Base-by-base conservation (phyloP, 352 stramenopile species). In the Globisporangium apiculatum region DNA sequence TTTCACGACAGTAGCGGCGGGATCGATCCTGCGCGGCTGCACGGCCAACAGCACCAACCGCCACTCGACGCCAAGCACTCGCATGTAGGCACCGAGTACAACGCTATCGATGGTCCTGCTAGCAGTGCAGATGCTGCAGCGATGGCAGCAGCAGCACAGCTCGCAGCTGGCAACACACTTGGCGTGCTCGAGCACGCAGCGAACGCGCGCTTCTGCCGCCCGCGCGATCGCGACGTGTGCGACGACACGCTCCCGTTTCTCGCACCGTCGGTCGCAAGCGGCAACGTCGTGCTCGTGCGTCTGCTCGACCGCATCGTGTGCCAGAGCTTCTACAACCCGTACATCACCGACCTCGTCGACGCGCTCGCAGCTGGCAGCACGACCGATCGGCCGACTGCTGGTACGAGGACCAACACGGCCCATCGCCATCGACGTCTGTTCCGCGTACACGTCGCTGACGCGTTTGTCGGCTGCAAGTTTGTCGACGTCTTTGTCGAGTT, bases 251-350 rank as follows among this genome's bases (percentile, higher is more conserved):
- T 78, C 37, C 75, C 80, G 24, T 87, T 67, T 46, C 64, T 91
- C 2, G 65, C 78, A 0, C 76, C 76, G 9, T 69, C 75, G 2
- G 87, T 83, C 51, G 80, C 80, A 7, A 64, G 71, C 3, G 78
- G 80, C 12, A 72, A 67, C 11, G 66, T 89, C 17, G 73, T 91
- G 46, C 41, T 91, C 7, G 76, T 63, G 0, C 86, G 66, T 42
- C 61, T 84, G 9, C 55, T 91, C 12, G 80, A 91, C 61, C 72
- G 77, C 17, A 75, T 87, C 49, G 57, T 87, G 10, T 91, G 79
- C 47, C 81, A 91, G 50, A 72, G 75, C n/a, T 91, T 91, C 50
- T 91, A 83, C 64, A 91, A 91, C 24, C 81, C 81, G 10, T 91
- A 89, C 58, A 83, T 89, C 37, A 83, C 72, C 5, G 77, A 89